Percentiles rank a stretch among this genome's conserved stretches.
These are phyloP conservation scores for Tagetes erecta DNA, from an alignment of 129 eudicot species.

Conservation along the genomic window DNA sequence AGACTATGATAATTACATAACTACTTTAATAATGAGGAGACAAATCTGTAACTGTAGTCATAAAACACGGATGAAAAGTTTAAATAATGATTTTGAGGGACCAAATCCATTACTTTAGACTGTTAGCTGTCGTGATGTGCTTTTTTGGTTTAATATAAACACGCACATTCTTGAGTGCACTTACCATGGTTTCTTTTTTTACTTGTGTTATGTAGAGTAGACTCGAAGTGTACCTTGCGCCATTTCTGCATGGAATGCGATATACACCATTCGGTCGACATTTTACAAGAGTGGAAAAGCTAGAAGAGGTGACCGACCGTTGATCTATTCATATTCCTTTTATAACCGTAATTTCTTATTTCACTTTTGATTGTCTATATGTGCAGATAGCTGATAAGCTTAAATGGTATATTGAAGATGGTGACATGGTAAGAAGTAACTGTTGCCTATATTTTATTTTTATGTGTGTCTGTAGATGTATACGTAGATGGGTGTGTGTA, in stretches of 20 bases:
- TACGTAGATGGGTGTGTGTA: neutral
- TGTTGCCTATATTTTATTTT: too few species aligned
- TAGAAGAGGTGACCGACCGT: constrained; percentile 54
- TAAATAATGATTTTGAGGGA: neutral
- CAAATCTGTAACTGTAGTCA: neutral
- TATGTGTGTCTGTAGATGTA: too few species aligned
- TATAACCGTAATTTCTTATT: neutral
- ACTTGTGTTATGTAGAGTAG: constrained; percentile 44
- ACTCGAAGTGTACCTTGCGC: constrained; percentile 74
- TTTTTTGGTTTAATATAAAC: neutral
- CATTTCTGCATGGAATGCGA: constrained; percentile 73
- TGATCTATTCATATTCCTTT: neutral
- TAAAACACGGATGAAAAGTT: neutral
- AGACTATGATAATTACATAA: too few species aligned
- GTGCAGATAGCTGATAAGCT: constrained; percentile 72
- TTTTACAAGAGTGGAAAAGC: constrained; percentile 77
- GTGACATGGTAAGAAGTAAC: constrained; percentile 64
- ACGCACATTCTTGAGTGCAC: constrained; percentile 4
- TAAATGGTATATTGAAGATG: constrained; percentile 69
- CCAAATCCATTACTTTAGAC: neutral
- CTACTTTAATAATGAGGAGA: neutral
- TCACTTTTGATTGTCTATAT: neutral
- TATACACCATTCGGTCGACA: constrained; percentile 89
- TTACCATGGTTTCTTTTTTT: neutral
- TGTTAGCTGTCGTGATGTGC: neutral